Base-by-base conservation (phyloP, 768 basidiomycete genomes). In the Dioszegia hungarica region DNA sequence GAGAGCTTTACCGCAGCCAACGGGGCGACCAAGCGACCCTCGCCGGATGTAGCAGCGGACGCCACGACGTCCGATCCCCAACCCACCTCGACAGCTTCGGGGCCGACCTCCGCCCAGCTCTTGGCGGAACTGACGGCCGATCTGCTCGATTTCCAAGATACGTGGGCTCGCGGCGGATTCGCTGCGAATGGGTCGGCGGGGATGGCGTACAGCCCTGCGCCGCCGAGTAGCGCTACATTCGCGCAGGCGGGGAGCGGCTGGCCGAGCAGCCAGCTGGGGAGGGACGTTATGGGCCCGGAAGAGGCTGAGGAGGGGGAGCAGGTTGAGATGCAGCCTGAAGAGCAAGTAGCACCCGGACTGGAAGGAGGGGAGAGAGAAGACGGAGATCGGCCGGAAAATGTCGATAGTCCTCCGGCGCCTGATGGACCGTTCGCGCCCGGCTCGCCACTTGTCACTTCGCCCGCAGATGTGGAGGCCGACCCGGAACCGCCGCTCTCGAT, bases 81-180 rank as follows among this genome's bases (percentile, higher is more conserved):
- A 20, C 25, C 45, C 2, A 46, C 45, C 29, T 53, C 51, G 28
- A 48, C 44, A 5, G 24, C 24, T 3, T 31, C 39, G 12, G 59
- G 56, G n/a, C 50, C 31, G 6, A 28, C 55, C 31, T 86, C 86
- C 37, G 87, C 88, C 83, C 85, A 83, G 76, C 80, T 87, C 79
- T 89, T 94, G 86, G 90, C 91, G 72, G 89, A 88, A 66, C 79
- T 94, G 10, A 91, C 91, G 85, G 83, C 88, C 68, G 90, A 93
- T 74, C 78, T 93, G 24, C 89, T 92, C 61, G 80, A 78, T 36
- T 93, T 94, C 72, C 91, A 93, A 77, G 90, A 93, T 73, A 81
- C 84, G 54, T 92, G 88, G 65, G 61, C 68, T 27, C n/a, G 48
- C 19, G 64, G 57, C 29, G 64, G 59, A 11, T 59, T 63, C 33